Evolutionary conservation across 1,284 basidiomycete species (phyloP).

Genomic region (Ustilago nuda): DNA sequence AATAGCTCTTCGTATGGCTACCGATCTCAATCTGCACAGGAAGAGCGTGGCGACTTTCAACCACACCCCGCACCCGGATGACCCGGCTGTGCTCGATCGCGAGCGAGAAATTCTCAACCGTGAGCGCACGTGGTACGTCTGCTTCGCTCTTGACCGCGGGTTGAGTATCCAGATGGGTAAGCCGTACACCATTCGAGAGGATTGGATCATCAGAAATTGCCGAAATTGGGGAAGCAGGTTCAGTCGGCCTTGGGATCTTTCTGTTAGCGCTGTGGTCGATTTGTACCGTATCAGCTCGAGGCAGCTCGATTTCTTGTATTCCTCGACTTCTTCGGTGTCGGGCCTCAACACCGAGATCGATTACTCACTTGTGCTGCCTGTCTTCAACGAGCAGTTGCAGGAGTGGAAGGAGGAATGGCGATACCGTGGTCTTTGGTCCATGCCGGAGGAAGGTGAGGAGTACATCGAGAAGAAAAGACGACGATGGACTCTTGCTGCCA

Average conservation of each 20-base stretch:
- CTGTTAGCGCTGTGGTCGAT: conserved; percentile 59
- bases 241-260: conserved; percentile 65
- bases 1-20: conserved; percentile 82
- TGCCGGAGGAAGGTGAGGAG: conserved; percentile 32
- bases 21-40: conserved; percentile 92
- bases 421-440: conserved; percentile 48
- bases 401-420: conserved; percentile 79
- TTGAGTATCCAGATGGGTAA: conserved; percentile 90
- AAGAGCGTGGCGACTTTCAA: conserved; percentile 77
- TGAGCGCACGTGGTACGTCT: conserved; percentile 92
- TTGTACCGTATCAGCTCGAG: conserved; percentile 73
- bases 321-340: conserved; percentile 81
- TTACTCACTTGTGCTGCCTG: conserved; percentile 83
- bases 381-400: conserved; percentile 82
- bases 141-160: conserved; percentile 86
- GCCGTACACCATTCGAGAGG: conserved; percentile 86
- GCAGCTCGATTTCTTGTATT: conserved; percentile 89
- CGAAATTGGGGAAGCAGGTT: conserved; percentile 74
- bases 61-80: conserved; percentile 65
- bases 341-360: conserved; percentile 89
- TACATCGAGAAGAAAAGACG: conserved; percentile 33
- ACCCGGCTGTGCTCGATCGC: conserved; percentile 71
- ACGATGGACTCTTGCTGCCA: conserved; percentile 12
- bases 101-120: conserved; percentile 91
- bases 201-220: conserved; percentile 83